phyloP scores from a whole-genome alignment of 140 eudicot genomes.

The Erigeron philadelphicus region DNA sequence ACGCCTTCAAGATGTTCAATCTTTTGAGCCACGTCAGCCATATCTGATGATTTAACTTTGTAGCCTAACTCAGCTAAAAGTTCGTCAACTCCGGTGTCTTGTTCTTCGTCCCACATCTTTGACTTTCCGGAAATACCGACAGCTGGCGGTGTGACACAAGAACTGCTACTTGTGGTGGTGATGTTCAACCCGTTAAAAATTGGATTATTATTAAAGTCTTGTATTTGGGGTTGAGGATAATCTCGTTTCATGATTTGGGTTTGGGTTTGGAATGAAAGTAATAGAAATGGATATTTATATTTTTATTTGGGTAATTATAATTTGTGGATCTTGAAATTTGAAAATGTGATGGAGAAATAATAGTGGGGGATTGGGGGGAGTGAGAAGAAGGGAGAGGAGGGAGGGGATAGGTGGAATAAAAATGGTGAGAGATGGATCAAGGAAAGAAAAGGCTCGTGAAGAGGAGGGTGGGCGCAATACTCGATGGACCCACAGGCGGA shows the following conservation, averaged over 20 bases:
- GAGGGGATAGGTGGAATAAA: conserved; percentile 2
- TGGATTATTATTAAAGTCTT: neutral
- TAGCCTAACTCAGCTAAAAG: conserved; percentile 68
- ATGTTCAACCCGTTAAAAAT: too few relatives aligned
- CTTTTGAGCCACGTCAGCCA: conserved; percentile 79
- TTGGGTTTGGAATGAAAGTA: neutral
- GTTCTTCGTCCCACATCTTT: conserved; percentile 45
- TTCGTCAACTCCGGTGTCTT: conserved; percentile 66
- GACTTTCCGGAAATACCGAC: conserved; percentile 21
- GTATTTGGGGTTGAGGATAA: conserved; percentile 16
- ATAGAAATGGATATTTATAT: too few relatives aligned
- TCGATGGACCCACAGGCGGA: conserved; percentile 37
- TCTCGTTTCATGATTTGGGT: conserved; percentile 36
- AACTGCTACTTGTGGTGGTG: neutral
- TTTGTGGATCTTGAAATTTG: neutral
- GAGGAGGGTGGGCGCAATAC: conserved; percentile 30
- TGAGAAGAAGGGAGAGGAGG: neutral
- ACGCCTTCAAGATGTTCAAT: conserved; percentile 62
- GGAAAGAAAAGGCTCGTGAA: conserved; percentile 28
- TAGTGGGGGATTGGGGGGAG: conserved; percentile 1
- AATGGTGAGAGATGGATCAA: conserved; percentile 16
- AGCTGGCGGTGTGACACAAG: conserved; percentile 17
- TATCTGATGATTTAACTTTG: conserved; percentile 65
- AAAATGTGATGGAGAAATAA: conserved; percentile 1
- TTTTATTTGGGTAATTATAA: neutral